Percentiles rank a stretch among this genome's conserved stretches.
phyloP scores from a whole-genome alignment of 2,329 filamentous ascomycete species.

The Aurifilum marmelostoma region DNA sequence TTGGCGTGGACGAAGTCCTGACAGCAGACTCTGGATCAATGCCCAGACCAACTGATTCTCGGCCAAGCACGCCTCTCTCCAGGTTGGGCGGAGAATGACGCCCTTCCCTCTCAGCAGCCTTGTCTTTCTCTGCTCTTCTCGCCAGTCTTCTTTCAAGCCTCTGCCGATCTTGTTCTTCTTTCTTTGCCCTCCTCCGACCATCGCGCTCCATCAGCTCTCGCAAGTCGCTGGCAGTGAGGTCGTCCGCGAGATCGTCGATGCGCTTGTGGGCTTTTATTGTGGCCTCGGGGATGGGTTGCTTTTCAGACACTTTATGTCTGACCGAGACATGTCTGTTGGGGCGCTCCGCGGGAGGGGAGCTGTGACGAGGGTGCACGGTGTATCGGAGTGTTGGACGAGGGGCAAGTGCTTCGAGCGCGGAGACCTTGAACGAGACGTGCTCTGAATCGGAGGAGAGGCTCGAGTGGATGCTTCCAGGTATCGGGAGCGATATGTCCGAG shows the following conservation, averaged over 20 bases:
- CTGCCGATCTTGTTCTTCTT: constrained; percentile 69
- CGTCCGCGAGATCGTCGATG: constrained; percentile 76
- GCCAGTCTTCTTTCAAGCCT: constrained; percentile 67
- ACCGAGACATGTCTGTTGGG: constrained; percentile 25
- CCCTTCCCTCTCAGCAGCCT: constrained; percentile 59
- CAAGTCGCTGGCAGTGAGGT: constrained; percentile 80
- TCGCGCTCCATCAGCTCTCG: constrained; percentile 91
- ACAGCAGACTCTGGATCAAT: constrained; percentile 58
- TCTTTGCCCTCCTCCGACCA: constrained; percentile 75
- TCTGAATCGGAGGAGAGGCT: constrained; percentile 77
- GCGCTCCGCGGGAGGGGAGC: constrained; percentile 35
- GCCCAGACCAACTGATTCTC: constrained; percentile 59
- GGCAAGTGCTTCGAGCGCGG: constrained; percentile 77
- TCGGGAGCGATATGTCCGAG: constrained; percentile 76
- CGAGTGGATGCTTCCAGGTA: constrained; percentile 75
- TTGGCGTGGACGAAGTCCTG: constrained; percentile 60
- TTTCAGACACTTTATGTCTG: constrained; percentile 48
- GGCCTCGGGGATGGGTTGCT: constrained; percentile 62
- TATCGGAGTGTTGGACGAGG: constrained; percentile 84
- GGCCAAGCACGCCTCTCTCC: constrained; percentile 63
- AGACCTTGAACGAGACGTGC: constrained; percentile 77
- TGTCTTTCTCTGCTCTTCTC: constrained; percentile 69
- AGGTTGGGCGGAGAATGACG: constrained; percentile 59
- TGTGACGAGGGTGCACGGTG: constrained; percentile 64
- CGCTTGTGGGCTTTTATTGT: constrained; percentile 63